Evolutionary conservation across 139 green algal species (phyloP).

Genomic region (Micractinium sp.): DNA sequence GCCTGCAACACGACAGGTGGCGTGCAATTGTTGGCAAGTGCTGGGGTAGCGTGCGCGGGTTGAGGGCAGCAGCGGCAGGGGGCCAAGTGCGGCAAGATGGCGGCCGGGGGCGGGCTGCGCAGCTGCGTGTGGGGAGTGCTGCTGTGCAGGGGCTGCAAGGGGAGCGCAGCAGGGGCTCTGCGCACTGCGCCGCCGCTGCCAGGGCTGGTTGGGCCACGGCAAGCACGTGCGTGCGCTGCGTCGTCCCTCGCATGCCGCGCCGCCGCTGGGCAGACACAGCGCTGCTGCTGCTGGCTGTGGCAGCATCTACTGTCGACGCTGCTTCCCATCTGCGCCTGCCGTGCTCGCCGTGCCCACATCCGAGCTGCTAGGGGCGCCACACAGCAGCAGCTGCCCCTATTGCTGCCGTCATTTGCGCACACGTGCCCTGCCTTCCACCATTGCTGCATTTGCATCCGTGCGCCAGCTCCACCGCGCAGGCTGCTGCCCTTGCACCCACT

Average conservation of each 20-base stretch:
- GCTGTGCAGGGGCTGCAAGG: neutral
- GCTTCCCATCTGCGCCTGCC: too few relatives aligned
- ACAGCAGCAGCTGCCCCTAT: neutral
- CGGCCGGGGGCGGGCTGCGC: neutral
- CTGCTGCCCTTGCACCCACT: neutral
- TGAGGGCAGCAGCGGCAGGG: too few relatives aligned
- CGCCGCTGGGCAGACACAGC: too few relatives aligned
- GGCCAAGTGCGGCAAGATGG: too few relatives aligned
- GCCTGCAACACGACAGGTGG: constrained; percentile 52
- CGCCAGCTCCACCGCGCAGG: neutral
- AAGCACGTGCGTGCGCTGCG: too few relatives aligned
- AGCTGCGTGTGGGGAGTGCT: too few relatives aligned
- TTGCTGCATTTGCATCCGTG: neutral
- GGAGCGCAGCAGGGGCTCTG: neutral
- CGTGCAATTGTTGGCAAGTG: too few relatives aligned
- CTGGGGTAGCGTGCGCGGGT: too few relatives aligned
- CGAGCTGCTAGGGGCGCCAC: neutral
- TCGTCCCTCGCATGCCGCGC: too few relatives aligned
- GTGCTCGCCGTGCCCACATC: too few relatives aligned
- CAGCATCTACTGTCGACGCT: neutral
- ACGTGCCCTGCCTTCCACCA: neutral
- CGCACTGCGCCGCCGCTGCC: too few relatives aligned
- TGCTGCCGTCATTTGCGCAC: neutral
- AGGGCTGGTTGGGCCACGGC: too few relatives aligned
- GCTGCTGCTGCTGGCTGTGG: neutral